Conservation (phyloP, 2,329 filamentous ascomycete species). For the Ophiostoma himal-ulmi region DNA sequence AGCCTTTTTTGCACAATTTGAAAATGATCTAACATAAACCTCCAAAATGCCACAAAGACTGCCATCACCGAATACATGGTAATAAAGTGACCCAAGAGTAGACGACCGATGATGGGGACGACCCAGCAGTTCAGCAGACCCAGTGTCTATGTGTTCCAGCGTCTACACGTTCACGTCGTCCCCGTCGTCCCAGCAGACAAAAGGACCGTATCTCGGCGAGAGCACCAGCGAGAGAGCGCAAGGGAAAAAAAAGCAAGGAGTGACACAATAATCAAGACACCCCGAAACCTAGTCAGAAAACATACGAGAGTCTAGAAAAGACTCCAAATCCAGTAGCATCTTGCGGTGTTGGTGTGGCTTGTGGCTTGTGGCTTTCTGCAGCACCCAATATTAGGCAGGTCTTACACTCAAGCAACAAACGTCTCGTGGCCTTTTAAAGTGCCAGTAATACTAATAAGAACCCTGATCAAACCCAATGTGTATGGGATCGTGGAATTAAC, state of each 20-base stretch:
- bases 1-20: too few relatives aligned
- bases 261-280: not conserved
- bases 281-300: not conserved
- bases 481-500: not conserved
- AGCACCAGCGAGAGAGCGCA: not conserved
- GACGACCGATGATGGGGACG: not conserved
- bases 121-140: not conserved
- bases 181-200: not conserved
- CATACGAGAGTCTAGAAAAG: not conserved
- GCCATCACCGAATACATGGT: not conserved
- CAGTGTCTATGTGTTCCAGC: not conserved
- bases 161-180: not conserved
- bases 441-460: not conserved
- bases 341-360: not conserved
- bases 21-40: too few relatives aligned
- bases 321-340: not conserved
- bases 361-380: conserved; percentile 9
- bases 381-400: not conserved
- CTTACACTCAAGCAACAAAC: not conserved
- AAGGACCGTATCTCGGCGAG: not conserved
- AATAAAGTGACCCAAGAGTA: not conserved
- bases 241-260: not conserved
- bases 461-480: not conserved
- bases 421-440: not conserved
- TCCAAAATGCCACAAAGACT: not conserved